Base-by-base conservation (phyloP, 495 filamentous ascomycete genomes). In the Xylaria flabelliformis region DNA sequence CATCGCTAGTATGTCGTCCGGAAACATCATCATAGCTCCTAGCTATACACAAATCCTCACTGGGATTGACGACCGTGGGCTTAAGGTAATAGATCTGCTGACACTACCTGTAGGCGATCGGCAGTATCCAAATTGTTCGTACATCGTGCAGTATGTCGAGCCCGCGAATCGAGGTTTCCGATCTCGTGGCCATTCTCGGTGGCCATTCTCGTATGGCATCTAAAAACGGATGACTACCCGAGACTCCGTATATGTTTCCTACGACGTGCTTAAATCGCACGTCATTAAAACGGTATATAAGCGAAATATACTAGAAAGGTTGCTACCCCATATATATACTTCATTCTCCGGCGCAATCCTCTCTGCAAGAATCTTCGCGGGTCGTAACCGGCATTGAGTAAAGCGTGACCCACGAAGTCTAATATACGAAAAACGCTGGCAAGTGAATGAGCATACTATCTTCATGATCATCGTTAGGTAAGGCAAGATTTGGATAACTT, bases 241-340 rank as follows among this genome's bases (percentile, higher is more conserved):
- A 26, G 50, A 36, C 29, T 10, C 13, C 58, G n/a, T 62, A 46
- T 68, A 29, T 44, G 29, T 46, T 41, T 46, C n/a, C 34, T 29
- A 15, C 29, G 36, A 2, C 6, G 19, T 67, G 36, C 19, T n/a
- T n/a, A n/a, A n/a, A n/a, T n/a, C n/a, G 19, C 4, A 29, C 21
- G 48, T 13, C 21, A 50, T 74, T 62, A 79, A 59, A 79, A 79
- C 64, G 77, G 77, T 70, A 79, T 79, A 74, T 78, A 79, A 36
- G 77, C 77, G 65, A 79, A 79, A 73, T 76, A 79, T 58, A 79
- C 77, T 69, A 79, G 74, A 65, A 79, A 77, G 4, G 77, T 79
- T 48, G 72, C 74, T 64, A 79, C 71, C 41, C 75, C 77, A 51
- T 76, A 79, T 41, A 79, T 55, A 32, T 74, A n/a, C 62, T 79